These are phyloP conservation scores for Geranium rotundifolium DNA, from an alignment of 345 rosid species.

Conservation along the genomic window DNA sequence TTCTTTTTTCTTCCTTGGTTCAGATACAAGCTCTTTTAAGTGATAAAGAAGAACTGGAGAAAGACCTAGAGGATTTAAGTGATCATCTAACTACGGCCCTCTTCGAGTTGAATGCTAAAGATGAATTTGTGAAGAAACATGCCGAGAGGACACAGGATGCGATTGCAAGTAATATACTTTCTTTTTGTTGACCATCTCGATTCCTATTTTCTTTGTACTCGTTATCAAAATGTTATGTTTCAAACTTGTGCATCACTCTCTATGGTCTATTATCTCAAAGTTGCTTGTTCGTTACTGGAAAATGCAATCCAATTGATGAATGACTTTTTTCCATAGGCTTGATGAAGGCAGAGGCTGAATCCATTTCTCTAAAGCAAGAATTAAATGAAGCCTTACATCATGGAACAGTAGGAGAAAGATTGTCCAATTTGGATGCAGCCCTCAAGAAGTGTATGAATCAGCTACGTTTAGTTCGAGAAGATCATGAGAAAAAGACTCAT, in stretches of 20 bases:
- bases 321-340: constrained; percentile 31
- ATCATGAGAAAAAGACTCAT: constrained; percentile 68
- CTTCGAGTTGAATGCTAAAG: constrained; percentile 40
- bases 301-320: constrained; percentile 2
- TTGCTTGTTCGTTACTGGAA: neutral
- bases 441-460: constrained; percentile 80
- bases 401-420: constrained; percentile 35
- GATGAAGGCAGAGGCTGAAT: constrained; percentile 57
- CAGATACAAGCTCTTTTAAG: constrained; percentile 31
- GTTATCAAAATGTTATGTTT: neutral
- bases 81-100: constrained; percentile 49
- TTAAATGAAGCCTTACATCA: constrained; percentile 48
- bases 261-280: neutral
- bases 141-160: constrained; percentile 48
- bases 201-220: neutral
- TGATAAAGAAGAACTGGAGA: constrained; percentile 51
- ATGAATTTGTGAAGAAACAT: constrained; percentile 41
- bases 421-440: constrained; percentile 48
- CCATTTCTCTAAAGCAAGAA: constrained; percentile 39
- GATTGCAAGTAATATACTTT: constrained; percentile 30
- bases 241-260: neutral
- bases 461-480: constrained; percentile 62
- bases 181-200: neutral
- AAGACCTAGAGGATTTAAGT: constrained; percentile 27
- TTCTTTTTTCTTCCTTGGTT: neutral